Evolutionary conservation across 345 rosid genomes (phyloP), one percentile per base, ranked within the genome.

Genomic region (Populus pruinosa): DNA sequence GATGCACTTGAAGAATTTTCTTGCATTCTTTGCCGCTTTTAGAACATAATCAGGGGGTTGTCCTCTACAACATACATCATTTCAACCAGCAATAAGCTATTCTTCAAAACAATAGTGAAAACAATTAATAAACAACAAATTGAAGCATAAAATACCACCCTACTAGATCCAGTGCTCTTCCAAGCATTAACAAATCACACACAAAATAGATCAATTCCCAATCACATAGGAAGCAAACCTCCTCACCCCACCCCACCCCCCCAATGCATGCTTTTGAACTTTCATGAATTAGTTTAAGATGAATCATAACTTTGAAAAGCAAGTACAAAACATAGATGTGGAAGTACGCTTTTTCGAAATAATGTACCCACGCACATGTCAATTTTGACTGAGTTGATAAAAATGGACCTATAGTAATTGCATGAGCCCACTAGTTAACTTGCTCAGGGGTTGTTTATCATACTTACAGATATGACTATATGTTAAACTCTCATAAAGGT

Each of bases 41-140:
- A 96, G 91, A 65, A 94, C 80, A 85, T 91, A 91, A 86, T 94
- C 99, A 76, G 99, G 98, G 79, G 99, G 99, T 81, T 96, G 97
- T 73, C 83, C 90, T 79, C 99, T 96, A 87, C 85, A 86, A 74
- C 63, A 85, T 94, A 87, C 86, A 86, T 72, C 59, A 85, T 84
- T 69, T 82, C 72, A 80, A 80, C 55, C 84, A 9, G 29, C 10
- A 56, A n/a, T 56, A 56, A 64, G 67, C 18, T 64, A 64, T 27
- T 29, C 38, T 64, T 64, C 7, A 64, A 27, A 64, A 18, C 14
- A 38, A 36, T 18, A 69, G 31, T 4, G 13, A 69, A 69, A 3
- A 18, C 25, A 23, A 69, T 7, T 41, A 20, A 21, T 5, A 66
- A 66, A 69, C 23, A 41, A 64, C 35, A 33, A 31, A 64, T 29